A percentile compares a stretch with the other conserved stretches of the same genome.
Evolutionary conservation across 495 filamentous ascomycete genomes (phyloP).

Genomic region (Beverwykella pulmonaria): DNA sequence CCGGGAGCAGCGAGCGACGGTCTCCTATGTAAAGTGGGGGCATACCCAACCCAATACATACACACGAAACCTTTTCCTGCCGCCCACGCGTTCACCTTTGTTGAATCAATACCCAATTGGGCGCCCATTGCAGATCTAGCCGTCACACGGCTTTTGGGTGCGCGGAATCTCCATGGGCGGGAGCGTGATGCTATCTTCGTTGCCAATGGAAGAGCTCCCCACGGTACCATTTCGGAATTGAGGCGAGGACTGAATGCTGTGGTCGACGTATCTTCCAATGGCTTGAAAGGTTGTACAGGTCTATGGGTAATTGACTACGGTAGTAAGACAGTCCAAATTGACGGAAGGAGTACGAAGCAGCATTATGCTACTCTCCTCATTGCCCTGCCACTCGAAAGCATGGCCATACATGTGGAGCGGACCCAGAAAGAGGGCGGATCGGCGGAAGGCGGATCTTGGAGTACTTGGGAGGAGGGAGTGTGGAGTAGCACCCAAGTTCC

Average conservation of each 20-base stretch:
- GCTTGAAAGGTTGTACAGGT: conserved; percentile 28
- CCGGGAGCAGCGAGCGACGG: conserved; percentile 84
- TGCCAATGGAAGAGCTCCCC: conserved; percentile 43
- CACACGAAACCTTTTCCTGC: background rate
- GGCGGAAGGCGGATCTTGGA: conserved; percentile 8
- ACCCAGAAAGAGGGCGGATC: background rate
- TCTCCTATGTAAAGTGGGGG: conserved; percentile 28
- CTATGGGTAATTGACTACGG: conserved; percentile 39
- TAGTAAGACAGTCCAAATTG: background rate
- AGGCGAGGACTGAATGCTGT: conserved; percentile 40
- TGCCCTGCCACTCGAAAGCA: conserved; percentile 17
- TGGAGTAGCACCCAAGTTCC: conserved; percentile 12
- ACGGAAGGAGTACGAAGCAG: background rate
- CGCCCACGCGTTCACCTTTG: conserved; percentile 48
- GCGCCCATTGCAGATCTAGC: conserved; percentile 72
- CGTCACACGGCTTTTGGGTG: conserved; percentile 45
- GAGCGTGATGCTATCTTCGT: conserved; percentile 37
- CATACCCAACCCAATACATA: conserved; percentile 16
- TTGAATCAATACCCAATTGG: conserved; percentile 78
- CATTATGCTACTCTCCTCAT: conserved; percentile 23
- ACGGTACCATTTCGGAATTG: conserved; percentile 43
- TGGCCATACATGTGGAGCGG: conserved; percentile 7
- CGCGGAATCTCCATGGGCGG: conserved; percentile 4
- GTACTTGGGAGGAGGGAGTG: conserved; percentile 10
- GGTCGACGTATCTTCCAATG: conserved; percentile 13